Evolutionary conservation across 1,284 basidiomycete genomes (phyloP).

Genomic region (Marasmius sp.): DNA sequence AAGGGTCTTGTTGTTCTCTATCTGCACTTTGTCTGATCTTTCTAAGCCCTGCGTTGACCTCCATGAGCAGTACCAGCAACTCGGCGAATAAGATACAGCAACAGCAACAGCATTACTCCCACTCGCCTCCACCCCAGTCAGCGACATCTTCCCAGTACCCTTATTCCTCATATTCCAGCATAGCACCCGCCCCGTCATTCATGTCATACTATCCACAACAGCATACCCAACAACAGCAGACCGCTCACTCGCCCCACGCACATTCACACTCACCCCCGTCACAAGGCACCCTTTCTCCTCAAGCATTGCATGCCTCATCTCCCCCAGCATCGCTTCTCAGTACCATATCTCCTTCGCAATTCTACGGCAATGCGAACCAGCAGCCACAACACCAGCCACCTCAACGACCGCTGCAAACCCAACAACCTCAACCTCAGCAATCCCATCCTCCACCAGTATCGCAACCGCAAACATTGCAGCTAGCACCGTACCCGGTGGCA

Average conservation of each 20-base stretch:
- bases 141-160: constrained; percentile 5
- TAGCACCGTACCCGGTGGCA: background rate
- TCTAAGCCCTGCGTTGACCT: constrained; percentile 51
- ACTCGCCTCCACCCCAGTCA: constrained; percentile 18
- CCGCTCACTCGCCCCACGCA: constrained; percentile 15
- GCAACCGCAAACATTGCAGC: constrained; percentile 15
- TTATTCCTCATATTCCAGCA: constrained; percentile 1
- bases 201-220: constrained; percentile 17
- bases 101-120: constrained; percentile 15
- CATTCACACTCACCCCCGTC: constrained; percentile 8
- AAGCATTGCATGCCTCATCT: background rate
- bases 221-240: constrained; percentile 17
- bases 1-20: constrained; percentile 19
- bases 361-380: constrained; percentile 32
- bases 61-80: constrained; percentile 40
- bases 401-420: constrained; percentile 24
- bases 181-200: background rate
- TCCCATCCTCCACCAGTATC: constrained; percentile 16
- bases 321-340: constrained; percentile 33
- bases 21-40: constrained; percentile 22
- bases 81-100: constrained; percentile 24
- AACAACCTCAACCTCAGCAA: constrained; percentile 25
- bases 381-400: constrained; percentile 24
- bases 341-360: constrained; percentile 37
- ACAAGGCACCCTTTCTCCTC: background rate